These are phyloP conservation scores for Yamadazyma membranifaciens DNA, from an alignment of 1,139 yeast genomes.

Conservation along the genomic window DNA sequence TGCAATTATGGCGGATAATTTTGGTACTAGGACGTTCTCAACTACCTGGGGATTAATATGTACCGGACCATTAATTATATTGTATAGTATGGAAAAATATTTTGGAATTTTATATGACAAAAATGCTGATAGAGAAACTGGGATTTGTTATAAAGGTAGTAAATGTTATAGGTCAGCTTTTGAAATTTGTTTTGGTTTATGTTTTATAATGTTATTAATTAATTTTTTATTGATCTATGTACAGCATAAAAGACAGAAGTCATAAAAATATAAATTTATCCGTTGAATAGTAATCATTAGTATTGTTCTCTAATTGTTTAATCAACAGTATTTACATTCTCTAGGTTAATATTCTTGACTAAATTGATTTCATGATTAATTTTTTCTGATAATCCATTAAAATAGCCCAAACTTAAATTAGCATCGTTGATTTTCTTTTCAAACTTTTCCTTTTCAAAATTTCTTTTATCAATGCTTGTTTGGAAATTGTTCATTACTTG, in stretches of 20 bases:
- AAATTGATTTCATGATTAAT: slow-evolving; percentile 45
- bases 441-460: slow-evolving; percentile 57
- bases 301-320: slow-evolving; percentile 20
- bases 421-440: slow-evolving; percentile 57
- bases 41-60: slow-evolving; percentile 49
- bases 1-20: slow-evolving; percentile 45
- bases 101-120: slow-evolving; percentile 41
- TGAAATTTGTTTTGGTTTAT: slow-evolving; percentile 26
- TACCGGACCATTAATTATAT: slow-evolving; percentile 38
- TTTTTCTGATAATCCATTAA: slow-evolving; percentile 50
- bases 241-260: slow-evolving; percentile 20
- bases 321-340: slow-evolving; percentile 47
- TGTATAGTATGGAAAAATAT: slow-evolving; percentile 36
- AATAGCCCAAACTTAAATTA: slow-evolving; percentile 58
- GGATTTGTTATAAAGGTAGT: slow-evolving; percentile 36
- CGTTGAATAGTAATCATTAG: slow-evolving; percentile 40
- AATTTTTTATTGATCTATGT: slow-evolving; percentile 24
- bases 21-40: slow-evolving; percentile 41
- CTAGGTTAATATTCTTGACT: slow-evolving; percentile 54
- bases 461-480: slow-evolving; percentile 60
- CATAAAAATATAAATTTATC: not conserved
- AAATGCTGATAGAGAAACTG: slow-evolving; percentile 30
- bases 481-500: slow-evolving; percentile 82
- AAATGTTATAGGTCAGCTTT: slow-evolving; percentile 38
- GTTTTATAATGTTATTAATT: slow-evolving; percentile 22